Conservation (phyloP, 1,284 basidiomycete genomes). For the Cerioporus squamosus region DNA sequence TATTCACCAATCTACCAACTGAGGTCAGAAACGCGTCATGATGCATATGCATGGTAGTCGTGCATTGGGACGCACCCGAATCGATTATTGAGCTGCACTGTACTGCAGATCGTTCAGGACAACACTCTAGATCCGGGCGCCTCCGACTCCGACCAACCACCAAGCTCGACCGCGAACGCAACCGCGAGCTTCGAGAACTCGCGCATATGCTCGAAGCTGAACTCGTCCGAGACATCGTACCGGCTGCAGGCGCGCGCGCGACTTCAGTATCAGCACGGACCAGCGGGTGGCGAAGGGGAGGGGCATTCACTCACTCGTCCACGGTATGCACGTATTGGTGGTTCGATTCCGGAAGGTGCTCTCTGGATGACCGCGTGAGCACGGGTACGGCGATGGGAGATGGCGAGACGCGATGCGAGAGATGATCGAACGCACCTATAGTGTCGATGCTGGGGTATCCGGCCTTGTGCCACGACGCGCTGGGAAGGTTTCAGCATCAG, state of each 20-base stretch:
- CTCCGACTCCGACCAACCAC: conserved; percentile 44
- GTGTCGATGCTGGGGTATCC: conserved; percentile 86
- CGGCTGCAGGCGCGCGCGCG: conserved; percentile 52
- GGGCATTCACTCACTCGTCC: conserved; percentile 71
- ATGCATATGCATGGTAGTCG: too few relatives aligned
- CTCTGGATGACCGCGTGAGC: too few relatives aligned
- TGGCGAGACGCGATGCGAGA: too few relatives aligned
- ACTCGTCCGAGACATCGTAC: conserved; percentile 85
- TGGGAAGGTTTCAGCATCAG: conserved; percentile 32
- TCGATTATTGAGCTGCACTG: too few relatives aligned
- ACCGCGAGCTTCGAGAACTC: conserved; percentile 91
- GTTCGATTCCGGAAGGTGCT: too few relatives aligned
- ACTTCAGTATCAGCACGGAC: not conserved
- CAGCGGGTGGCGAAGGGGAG: conserved; percentile 5
- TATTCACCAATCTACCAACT: too few relatives aligned
- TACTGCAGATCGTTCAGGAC: too few relatives aligned
- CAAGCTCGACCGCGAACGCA: conserved; percentile 85
- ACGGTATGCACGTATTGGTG: too few relatives aligned
- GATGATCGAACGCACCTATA: conserved; percentile 70
- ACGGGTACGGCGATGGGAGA: conserved; percentile 9
- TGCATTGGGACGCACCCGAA: too few relatives aligned
- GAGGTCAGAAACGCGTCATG: too few relatives aligned
- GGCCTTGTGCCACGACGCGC: conserved; percentile 85
- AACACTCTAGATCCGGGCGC: too few relatives aligned
- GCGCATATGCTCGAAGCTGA: conserved; percentile 83